Evolutionary conservation across 306 rosid genomes (phyloP).

Genomic region (Cucurbita ficifolia): DNA sequence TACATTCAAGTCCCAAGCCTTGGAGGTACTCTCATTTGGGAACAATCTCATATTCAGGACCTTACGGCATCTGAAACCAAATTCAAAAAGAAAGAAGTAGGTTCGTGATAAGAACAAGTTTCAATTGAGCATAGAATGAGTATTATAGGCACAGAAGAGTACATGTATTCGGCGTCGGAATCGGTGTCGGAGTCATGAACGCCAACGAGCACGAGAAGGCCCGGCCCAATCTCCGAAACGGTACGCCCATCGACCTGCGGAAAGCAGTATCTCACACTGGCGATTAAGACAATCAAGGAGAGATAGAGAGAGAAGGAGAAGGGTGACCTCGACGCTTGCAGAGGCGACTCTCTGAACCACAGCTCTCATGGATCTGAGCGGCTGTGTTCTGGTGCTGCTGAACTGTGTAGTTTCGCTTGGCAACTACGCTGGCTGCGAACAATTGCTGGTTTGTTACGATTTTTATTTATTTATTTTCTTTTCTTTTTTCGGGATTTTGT

Average conservation of each 20-base stretch:
- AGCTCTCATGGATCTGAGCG: slow-evolving; percentile 64
- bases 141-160: background rate
- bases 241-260: slow-evolving; percentile 58
- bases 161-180: slow-evolving; percentile 79
- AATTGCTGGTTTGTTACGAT: background rate
- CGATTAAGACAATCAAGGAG: background rate
- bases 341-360: slow-evolving; percentile 82
- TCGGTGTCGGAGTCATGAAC: slow-evolving; percentile 68
- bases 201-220: slow-evolving; percentile 80
- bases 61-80: slow-evolving; percentile 54
- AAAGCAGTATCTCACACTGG: slow-evolving; percentile 6
- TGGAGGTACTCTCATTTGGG: slow-evolving; percentile 52
- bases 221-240: slow-evolving; percentile 82
- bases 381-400: slow-evolving; percentile 2
- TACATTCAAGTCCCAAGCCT: slow-evolving; percentile 79
- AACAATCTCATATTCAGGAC: slow-evolving; percentile 86
- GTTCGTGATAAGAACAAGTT: background rate
- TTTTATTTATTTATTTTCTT: background rate
- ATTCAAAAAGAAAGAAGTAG: background rate
- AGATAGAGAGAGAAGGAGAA: background rate
- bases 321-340: slow-evolving; percentile 60
- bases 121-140: background rate
- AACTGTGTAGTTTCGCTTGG: slow-evolving; percentile 2
- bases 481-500: background rate
- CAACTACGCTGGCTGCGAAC: slow-evolving; percentile 4